These are phyloP conservation scores for Rhododendron griersonianum DNA, from an alignment of 148 eudicot species.

Conservation along the genomic window DNA sequence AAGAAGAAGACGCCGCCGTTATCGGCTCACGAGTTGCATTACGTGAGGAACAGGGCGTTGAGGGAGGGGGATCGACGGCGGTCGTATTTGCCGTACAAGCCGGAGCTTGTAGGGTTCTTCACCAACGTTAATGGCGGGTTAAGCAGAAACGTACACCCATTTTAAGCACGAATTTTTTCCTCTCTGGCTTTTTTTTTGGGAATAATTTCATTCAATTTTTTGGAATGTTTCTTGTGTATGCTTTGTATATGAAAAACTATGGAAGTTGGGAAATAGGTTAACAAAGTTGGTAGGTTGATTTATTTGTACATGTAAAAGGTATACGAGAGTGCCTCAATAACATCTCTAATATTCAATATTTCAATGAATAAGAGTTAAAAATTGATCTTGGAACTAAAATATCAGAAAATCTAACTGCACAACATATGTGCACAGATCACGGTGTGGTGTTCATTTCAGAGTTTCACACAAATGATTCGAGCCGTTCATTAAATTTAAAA, in stretches of 20 bases:
- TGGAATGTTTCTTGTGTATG: not conserved
- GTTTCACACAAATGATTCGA: no score
- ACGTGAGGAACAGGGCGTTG: conserved; percentile 38
- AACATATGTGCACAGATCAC: no score
- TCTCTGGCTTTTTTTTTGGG: no score
- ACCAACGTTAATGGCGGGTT: conserved; percentile 65
- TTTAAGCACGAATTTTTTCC: conserved; percentile 15
- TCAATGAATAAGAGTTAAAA: no score
- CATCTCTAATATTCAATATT: no score
- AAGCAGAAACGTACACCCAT: conserved; percentile 81
- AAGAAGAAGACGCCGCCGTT: conserved; percentile 27
- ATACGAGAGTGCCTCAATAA: not conserved
- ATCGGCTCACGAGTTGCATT: conserved; percentile 59
- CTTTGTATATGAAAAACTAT: not conserved
- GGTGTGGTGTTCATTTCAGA: fast-evolving
- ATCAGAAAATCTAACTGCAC: no score
- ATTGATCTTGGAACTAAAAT: no score
- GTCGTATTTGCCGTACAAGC: conserved; percentile 73
- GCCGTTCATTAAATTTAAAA: no score
- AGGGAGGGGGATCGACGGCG: conserved; percentile 38
- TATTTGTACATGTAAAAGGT: not conserved
- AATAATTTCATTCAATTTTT: not conserved
- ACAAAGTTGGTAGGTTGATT: not conserved
- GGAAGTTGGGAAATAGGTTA: not conserved
- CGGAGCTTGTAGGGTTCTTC: conserved; percentile 73